Evolutionary conservation across 2,329 filamentous ascomycete genomes (phyloP).

Genomic region (Spiromastix sp.): DNA sequence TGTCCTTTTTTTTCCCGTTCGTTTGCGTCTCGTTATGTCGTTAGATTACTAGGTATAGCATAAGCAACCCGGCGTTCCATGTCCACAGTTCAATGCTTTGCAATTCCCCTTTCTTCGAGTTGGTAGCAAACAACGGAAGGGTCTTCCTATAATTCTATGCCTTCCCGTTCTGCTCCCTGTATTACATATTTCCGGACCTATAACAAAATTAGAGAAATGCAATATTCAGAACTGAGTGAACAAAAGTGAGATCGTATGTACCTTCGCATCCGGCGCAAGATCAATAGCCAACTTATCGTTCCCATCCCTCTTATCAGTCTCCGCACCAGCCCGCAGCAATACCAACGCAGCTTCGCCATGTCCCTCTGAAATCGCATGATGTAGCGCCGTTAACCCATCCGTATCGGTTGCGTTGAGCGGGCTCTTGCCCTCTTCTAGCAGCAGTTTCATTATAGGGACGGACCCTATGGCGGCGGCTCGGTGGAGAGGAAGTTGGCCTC

Average conservation of each 20-base stretch:
- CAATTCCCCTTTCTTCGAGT: too few relatives aligned
- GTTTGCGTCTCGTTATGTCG: background rate
- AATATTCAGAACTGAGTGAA: background rate
- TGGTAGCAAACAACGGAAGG: too few relatives aligned
- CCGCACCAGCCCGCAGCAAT: conserved; percentile 75
- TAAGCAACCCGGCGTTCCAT: too few relatives aligned
- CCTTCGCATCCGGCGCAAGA: conserved; percentile 76
- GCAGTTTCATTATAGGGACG: conserved; percentile 70
- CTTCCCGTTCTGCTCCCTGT: conserved; percentile 71
- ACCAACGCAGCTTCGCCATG: conserved; percentile 72
- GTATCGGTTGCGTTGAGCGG: conserved; percentile 75
- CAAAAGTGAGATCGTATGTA: conserved; percentile 29
- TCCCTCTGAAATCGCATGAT: conserved; percentile 56
- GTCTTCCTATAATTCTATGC: conserved; percentile 64
- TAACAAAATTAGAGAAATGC: background rate
- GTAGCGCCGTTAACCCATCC: conserved; percentile 77
- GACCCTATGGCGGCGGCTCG: conserved; percentile 84
- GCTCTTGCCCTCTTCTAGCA: conserved; percentile 63
- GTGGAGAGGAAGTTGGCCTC: conserved; percentile 85
- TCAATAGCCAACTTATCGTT: conserved; percentile 66
- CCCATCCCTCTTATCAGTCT: conserved; percentile 63
- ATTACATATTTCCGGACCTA: conserved; percentile 68
- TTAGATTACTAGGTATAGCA: background rate
- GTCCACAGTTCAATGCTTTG: too few relatives aligned
- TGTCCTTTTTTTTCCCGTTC: too few relatives aligned